Percentiles rank a stretch among this genome's conserved stretches.
Conservation (phyloP, 1,284 basidiomycete species). For the Ustilago esculenta region DNA sequence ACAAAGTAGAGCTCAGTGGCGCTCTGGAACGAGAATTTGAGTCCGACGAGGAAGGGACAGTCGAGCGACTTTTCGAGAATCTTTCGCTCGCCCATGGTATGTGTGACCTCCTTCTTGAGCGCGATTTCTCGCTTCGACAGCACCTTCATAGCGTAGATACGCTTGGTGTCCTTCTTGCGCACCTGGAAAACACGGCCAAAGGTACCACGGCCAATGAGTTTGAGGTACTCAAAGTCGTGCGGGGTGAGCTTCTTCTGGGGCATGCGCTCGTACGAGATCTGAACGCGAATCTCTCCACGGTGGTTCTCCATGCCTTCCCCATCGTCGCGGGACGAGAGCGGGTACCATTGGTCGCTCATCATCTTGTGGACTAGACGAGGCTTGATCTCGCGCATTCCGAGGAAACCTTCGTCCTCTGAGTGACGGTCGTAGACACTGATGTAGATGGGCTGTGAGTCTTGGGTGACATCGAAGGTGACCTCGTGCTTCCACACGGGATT, state of each 20-base stretch:
- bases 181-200: conserved; percentile 99
- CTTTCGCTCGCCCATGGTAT: conserved; percentile 99
- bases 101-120: conserved; percentile 98
- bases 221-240: conserved; percentile 94
- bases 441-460: conserved; percentile 82
- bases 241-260: conserved; percentile 65
- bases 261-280: conserved; percentile 83
- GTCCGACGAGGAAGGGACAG: conserved; percentile 95
- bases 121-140: conserved; percentile 98
- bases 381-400: conserved; percentile 90
- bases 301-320: conserved; percentile 37
- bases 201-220: conserved; percentile 96
- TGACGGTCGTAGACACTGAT: conserved; percentile 93
- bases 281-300: conserved; percentile 87
- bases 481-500: conserved; percentile 99
- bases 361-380: conserved; percentile 88
- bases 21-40: conserved; percentile 99
- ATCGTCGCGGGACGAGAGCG: conserved; percentile 71
- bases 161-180: conserved; percentile 94
- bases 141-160: conserved; percentile 99
- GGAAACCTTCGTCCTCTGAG: conserved; percentile 82
- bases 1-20: conserved; percentile 95
- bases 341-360: conserved; percentile 97
- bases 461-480: conserved; percentile 91
- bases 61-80: conserved; percentile 94